Percentiles rank a stretch among this genome's conserved stretches.
Conservation (phyloP, 1,284 basidiomycete genomes). For the Irpex sp. region DNA sequence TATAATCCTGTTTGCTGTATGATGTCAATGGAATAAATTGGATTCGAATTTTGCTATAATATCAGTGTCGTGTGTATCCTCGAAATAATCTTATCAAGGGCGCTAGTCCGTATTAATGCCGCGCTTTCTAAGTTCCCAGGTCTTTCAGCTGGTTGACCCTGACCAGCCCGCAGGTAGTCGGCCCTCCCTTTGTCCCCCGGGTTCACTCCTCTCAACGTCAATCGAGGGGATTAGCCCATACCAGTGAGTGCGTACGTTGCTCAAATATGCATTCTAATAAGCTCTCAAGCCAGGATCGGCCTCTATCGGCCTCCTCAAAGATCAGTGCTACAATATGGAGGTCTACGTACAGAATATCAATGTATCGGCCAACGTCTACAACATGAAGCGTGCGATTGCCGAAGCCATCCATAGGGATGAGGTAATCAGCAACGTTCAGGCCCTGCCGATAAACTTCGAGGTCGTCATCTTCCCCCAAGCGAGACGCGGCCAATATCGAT, state of each 20-base stretch:
- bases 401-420: constrained; percentile 30
- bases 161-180: not conserved
- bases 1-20: constrained; percentile 11
- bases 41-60: no score
- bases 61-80: no score
- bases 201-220: not conserved
- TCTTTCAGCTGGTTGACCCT: not conserved
- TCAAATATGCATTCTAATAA: not conserved
- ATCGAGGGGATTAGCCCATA: not conserved
- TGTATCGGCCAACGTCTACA: not conserved
- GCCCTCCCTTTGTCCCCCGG: not conserved
- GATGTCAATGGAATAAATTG: not conserved
- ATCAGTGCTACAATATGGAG: constrained; percentile 2
- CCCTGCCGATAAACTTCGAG: constrained; percentile 44
- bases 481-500: constrained; percentile 26
- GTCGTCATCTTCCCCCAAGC: constrained; percentile 38
- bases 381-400: constrained; percentile 6
- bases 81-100: no score
- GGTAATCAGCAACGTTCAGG: constrained; percentile 30
- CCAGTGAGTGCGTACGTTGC: not conserved
- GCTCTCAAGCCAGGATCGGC: not conserved
- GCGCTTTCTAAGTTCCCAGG: no score
- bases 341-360: constrained; percentile 1
- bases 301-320: not conserved
- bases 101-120: no score